These are phyloP conservation scores for Haplosporangium sp. DNA, from an alignment of 371 early-diverging fungal species.

Conservation along the genomic window DNA sequence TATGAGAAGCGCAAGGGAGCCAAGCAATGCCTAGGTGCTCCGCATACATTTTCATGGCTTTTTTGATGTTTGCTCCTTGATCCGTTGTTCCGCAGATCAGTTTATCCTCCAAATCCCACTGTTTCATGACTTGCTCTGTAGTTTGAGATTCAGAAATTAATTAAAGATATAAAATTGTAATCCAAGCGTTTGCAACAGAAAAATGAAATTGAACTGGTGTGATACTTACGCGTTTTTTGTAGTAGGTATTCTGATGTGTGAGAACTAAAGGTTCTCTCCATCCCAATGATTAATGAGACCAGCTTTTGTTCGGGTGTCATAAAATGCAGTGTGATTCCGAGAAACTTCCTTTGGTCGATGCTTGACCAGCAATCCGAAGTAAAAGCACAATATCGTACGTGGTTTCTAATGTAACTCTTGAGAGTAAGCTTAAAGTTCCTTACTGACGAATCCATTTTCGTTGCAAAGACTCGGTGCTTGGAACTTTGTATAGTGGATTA, in stretches of 20 bases:
- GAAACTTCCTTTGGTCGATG: neutral
- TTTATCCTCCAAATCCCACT: slow-evolving; percentile 6
- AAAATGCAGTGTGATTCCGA: neutral
- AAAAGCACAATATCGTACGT: neutral
- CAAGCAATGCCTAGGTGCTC: neutral
- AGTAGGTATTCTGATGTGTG: slow-evolving; percentile 12
- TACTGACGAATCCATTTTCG: slow-evolving; percentile 2
- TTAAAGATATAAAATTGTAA: neutral
- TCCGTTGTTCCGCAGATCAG: slow-evolving; percentile 21
- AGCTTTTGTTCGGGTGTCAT: neutral
- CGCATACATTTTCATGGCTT: slow-evolving; percentile 1
- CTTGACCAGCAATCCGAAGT: neutral
- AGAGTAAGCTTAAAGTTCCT: neutral
- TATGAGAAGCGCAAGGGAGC: slow-evolving; percentile 20
- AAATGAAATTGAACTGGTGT: neutral
- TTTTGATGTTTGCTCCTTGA: slow-evolving; percentile 35
- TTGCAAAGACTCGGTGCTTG: slow-evolving; percentile 2
- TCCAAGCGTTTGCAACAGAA: neutral
- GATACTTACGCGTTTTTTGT: slow-evolving; percentile 6
- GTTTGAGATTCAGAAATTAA: neutral
- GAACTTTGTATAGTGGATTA: slow-evolving; percentile 9
- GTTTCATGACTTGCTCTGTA: slow-evolving; percentile 6
- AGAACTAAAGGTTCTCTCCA: slow-evolving; percentile 6
- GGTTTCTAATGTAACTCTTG: neutral
- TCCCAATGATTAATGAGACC: slow-evolving; percentile 20